phyloP scores from a whole-genome alignment of 2,329 filamentous ascomycete genomes.

The Colletotrichum scovillei region DNA sequence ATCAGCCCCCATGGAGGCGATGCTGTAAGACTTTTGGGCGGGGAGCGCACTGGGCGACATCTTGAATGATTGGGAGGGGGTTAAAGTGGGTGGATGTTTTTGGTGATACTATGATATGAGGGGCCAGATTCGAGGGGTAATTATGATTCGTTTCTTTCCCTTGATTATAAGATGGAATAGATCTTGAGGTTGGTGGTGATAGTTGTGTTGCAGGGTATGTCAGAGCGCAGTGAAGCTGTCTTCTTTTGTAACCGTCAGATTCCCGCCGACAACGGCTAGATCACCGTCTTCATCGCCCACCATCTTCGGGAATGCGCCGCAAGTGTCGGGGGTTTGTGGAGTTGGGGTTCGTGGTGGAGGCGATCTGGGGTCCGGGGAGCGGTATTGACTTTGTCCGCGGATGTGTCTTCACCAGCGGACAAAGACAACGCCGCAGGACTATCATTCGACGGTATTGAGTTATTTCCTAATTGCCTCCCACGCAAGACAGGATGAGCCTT shows the following conservation, averaged over 20 bases:
- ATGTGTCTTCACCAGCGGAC: background rate
- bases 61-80: background rate
- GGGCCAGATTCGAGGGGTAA: background rate
- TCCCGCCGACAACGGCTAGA: constrained; percentile 24
- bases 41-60: constrained; percentile 36
- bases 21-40: constrained; percentile 54
- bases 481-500: background rate
- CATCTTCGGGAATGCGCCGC: constrained; percentile 15
- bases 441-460: background rate
- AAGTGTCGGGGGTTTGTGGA: constrained; percentile 11
- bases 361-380: constrained; percentile 28
- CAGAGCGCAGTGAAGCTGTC: constrained; percentile 4
- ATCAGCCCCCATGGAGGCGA: constrained; percentile 72
- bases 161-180: background rate
- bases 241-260: constrained; percentile 26
- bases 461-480: background rate
- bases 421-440: constrained; percentile 4
- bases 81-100: background rate
- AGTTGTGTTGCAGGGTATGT: background rate
- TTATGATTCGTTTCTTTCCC: background rate
- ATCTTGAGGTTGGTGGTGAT: background rate
- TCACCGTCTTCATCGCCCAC: constrained; percentile 2
- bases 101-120: background rate
- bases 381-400: constrained; percentile 8
- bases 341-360: constrained; percentile 17